These are phyloP conservation scores for Fusarium sp. DNA, from an alignment of 2,329 filamentous ascomycete genomes.

Conservation along the genomic window DNA sequence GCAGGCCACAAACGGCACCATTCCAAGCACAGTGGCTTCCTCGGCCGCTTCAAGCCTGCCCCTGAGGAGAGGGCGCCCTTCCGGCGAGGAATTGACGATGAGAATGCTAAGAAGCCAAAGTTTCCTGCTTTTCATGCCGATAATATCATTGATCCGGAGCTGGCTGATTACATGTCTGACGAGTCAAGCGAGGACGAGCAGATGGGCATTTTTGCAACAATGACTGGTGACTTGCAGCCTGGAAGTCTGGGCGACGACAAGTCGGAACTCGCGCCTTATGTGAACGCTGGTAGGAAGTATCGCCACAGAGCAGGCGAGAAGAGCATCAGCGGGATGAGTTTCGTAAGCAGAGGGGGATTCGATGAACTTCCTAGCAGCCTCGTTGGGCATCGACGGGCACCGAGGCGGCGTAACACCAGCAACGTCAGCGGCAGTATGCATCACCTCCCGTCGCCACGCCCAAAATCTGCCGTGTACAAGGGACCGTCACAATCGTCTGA, in stretches of 20 bases:
- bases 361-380: constrained; percentile 73
- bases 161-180: constrained; percentile 96
- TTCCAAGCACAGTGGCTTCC: constrained; percentile 83
- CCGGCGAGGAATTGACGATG: constrained; percentile 76
- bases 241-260: constrained; percentile 81
- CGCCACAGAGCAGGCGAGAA: constrained; percentile 80
- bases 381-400: constrained; percentile 69
- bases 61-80: constrained; percentile 90
- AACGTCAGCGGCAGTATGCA: constrained; percentile 78
- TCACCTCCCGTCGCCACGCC: constrained; percentile 79
- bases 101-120: constrained; percentile 72
- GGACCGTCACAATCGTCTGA: constrained; percentile 66
- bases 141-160: constrained; percentile 96
- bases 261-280: constrained; percentile 76
- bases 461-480: constrained; percentile 68
- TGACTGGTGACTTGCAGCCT: constrained; percentile 74
- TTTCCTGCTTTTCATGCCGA: constrained; percentile 97
- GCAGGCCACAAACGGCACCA: constrained; percentile 83
- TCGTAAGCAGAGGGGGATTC: constrained; percentile 71
- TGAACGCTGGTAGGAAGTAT: constrained; percentile 80
- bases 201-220: constrained; percentile 83
- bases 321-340: constrained; percentile 77
- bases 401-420: constrained; percentile 84
- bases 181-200: constrained; percentile 94
- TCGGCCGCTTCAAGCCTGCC: constrained; percentile 78